phyloP scores from a whole-genome alignment of 441 rosid genomes.

The Metrosideros polymorpha region DNA sequence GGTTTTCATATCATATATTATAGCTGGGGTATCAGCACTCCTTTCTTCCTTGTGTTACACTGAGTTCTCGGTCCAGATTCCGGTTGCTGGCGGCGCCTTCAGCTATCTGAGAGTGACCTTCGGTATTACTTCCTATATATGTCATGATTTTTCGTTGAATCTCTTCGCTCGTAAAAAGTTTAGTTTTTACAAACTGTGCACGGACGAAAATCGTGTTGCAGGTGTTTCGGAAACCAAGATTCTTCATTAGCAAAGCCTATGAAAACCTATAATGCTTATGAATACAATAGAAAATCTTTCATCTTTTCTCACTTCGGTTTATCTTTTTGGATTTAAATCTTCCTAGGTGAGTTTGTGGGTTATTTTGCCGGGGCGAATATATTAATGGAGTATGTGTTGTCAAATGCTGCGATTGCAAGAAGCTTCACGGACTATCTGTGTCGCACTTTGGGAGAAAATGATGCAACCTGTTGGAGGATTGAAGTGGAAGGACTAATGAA shows the following conservation, averaged over 20 bases:
- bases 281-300: neutral
- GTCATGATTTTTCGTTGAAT: neutral
- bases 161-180: neutral
- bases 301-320: neutral
- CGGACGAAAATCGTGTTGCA: neutral
- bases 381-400: constrained; percentile 80
- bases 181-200: neutral
- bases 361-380: constrained; percentile 88
- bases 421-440: constrained; percentile 76
- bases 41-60: constrained; percentile 87
- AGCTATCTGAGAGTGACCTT: constrained; percentile 90
- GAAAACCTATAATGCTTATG: neutral
- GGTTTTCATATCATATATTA: constrained; percentile 67
- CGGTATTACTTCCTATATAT: constrained; percentile 26
- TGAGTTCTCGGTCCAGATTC: constrained; percentile 87
- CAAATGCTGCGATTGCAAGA: constrained; percentile 91
- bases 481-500: constrained; percentile 43
- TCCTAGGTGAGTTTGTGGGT: constrained; percentile 74
- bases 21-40: constrained; percentile 84
- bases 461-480: constrained; percentile 60
- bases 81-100: constrained; percentile 96
- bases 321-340: neutral
- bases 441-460: constrained; percentile 48
- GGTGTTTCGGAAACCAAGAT: neutral
- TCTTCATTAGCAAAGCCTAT: neutral